Evolutionary conservation across 108 stramenopile genomes (phyloP).

Genomic region (Cyclotella atomus): DNA sequence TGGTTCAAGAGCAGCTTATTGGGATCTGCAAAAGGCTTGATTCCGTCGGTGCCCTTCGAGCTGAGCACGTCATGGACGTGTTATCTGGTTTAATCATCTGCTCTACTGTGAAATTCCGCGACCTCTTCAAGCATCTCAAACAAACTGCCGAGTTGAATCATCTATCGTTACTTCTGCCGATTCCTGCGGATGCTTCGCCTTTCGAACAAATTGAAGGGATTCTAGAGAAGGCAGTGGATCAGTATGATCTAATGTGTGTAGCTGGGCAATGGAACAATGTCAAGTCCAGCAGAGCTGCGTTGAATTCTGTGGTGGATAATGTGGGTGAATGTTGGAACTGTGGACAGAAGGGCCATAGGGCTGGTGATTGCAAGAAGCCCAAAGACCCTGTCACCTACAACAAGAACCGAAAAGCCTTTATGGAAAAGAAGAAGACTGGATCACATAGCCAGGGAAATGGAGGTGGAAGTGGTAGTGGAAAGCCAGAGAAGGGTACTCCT

Average conservation of each 20-base stretch:
- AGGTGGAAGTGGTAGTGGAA: background rate
- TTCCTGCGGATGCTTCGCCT: background rate
- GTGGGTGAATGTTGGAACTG: background rate
- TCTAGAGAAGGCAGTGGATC: background rate
- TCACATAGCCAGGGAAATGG: background rate
- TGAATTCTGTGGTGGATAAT: background rate
- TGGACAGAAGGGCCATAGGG: background rate
- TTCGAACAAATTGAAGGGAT: background rate
- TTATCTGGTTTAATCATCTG: background rate
- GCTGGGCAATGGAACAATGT: background rate
- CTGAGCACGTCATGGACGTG: background rate
- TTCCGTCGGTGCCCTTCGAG: background rate
- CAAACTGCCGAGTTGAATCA: background rate
- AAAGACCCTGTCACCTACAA: background rate
- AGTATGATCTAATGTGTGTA: background rate
- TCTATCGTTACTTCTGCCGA: background rate
- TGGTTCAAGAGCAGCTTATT: background rate
- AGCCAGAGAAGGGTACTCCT: background rate
- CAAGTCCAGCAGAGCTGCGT: background rate
- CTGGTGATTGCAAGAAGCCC: background rate
- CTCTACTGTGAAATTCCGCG: background rate
- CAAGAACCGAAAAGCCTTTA: background rate
- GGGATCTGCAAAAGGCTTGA: background rate
- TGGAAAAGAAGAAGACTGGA: background rate
- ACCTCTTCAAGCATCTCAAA: background rate